Evolutionary conservation across 768 basidiomycete species (phyloP), one percentile per base, ranked within the genome.

Genomic region (Naganishia vaughanmartiniae): DNA sequence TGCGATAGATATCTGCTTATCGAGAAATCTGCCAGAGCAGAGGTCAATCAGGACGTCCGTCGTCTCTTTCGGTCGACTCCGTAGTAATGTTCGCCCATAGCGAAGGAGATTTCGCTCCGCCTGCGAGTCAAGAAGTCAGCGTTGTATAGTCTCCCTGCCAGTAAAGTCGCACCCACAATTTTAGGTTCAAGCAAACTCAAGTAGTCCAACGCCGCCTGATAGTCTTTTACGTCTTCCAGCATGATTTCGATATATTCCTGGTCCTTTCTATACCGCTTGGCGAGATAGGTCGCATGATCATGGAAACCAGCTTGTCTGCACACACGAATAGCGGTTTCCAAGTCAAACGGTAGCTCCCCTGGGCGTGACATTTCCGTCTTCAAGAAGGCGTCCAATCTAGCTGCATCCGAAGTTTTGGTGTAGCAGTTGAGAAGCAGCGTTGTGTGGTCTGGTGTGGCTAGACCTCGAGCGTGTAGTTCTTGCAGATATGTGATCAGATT

Each of bases 271-370:
- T 93, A 98, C 78, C 92, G 91, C 82, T 88, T 88, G 24, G 96
- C 95, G 19, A 99, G 85, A 78, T 94, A 98, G 0, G 88, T 87
- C 0, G 95, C 95, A 77, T 98, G 95, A 68, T 93, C 89, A 75
- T 91, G 96, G 80, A 95, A 98, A 0, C 93, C 92, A 1, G 93
- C 95, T 80, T 98, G 95, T 31, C 96, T 86, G 76, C 94, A 97
- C 33, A 98, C 95, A 2, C 93, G 87, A 66, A 99, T 97, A 0
- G 93, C 96, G 0, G 96, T 99, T 72, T 95, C 93, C 53, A 99
- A 85, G 78, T 98, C 96, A 78, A 98, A 99, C 0, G 95, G 96
- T 4, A 95, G 85, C 12, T 46, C 57, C 28, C 68, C 67, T n/a
- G 74, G 67, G 42, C 77, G 82, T 77, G 53, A 58, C 10, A 90